Conservation (phyloP, 805 yeast genomes). For the Yarrowia porcina region DNA sequence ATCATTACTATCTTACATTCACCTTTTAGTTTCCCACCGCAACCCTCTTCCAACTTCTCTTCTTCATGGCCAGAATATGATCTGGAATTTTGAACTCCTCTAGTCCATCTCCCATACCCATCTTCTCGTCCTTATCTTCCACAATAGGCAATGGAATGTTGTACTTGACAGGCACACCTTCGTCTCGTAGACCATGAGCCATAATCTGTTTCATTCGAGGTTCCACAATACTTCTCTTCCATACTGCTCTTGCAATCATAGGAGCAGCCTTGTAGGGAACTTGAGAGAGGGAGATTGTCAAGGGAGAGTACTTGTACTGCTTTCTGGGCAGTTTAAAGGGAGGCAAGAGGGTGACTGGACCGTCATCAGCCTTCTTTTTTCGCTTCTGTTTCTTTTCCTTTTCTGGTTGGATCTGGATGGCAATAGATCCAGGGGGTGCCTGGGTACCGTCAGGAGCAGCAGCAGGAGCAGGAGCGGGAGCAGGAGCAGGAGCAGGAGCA, state of each 20-base stretch:
- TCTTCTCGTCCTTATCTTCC: slow-evolving; percentile 23
- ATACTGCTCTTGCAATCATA: slow-evolving; percentile 24
- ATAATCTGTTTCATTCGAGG: slow-evolving; percentile 20
- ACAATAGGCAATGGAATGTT: slow-evolving; percentile 5
- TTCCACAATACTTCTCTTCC: slow-evolving; percentile 15
- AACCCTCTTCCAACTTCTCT: background rate
- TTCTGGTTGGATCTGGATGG: background rate
- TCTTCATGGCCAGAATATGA: background rate
- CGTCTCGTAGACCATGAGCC: slow-evolving; percentile 14
- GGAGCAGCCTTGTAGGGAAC: slow-evolving; percentile 13
- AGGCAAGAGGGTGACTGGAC: slow-evolving; percentile 13
- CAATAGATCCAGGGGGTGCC: background rate
- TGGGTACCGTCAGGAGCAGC: too few relatives aligned
- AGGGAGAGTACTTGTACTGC: slow-evolving; percentile 13
- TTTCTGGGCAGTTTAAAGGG: slow-evolving; percentile 6
- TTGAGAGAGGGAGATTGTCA: background rate
- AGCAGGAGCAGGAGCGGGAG: too few relatives aligned
- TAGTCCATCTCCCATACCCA: slow-evolving; percentile 22
- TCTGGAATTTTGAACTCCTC: slow-evolving; percentile 18
- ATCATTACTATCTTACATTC: background rate
- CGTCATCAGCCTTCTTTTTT: slow-evolving; percentile 22
- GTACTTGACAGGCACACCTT: slow-evolving; percentile 21
- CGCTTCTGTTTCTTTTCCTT: slow-evolving; percentile 19
- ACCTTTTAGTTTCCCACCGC: background rate
- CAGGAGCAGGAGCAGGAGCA: background rate